Evolutionary conservation across 805 yeast species (phyloP), one percentile per base, ranked within the genome.

Genomic region (Hemisphaericaspora nanyangensis): DNA sequence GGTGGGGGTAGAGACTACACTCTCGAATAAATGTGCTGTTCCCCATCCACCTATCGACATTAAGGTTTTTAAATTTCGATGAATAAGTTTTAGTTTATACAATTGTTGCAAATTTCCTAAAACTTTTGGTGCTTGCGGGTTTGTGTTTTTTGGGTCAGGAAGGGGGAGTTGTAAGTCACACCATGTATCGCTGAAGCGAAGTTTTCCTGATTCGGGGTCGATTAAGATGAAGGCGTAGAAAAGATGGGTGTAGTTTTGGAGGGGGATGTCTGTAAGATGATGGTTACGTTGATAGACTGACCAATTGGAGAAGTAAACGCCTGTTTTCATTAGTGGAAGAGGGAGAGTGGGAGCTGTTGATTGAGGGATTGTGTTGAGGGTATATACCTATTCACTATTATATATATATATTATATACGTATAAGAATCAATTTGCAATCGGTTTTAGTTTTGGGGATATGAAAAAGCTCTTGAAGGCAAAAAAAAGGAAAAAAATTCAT

Each of bases 31-130:
- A 4, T 72, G 70, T 1, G 58, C 60, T 0, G 79, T 66, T 29
- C 89, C 81, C 70, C 70, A 68, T 0, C 99, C 99, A 5, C 99
- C 99, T 40, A 91, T 74, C 0, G 96, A 82, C 74, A 89, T 70
- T 3, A 79, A 64, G 0, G 80, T 65, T 44, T 80, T 78, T 24
- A 88, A 53, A 26, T 70, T 48, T 3, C 63, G 60, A 43, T 60
- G 35, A 17, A 38, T 11, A 35, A 47, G 49, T 50, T 80, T 81
- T 46, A 82, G 41, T 40, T 67, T 65, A 38, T 57, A 63, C 25
- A 82, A 56, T 50, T 73, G 74, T 42, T 76, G 68, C 34, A 80
- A 50, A 43, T 72, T 63, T 0, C 91, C 91, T 19, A 46, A 49
- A 7, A 53, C 57, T 30, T 48, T 40, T 10, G 31, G 28, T 16